Evolutionary conservation across 305 asterid species (phyloP).

Genomic region (Fraxinus sp.): DNA sequence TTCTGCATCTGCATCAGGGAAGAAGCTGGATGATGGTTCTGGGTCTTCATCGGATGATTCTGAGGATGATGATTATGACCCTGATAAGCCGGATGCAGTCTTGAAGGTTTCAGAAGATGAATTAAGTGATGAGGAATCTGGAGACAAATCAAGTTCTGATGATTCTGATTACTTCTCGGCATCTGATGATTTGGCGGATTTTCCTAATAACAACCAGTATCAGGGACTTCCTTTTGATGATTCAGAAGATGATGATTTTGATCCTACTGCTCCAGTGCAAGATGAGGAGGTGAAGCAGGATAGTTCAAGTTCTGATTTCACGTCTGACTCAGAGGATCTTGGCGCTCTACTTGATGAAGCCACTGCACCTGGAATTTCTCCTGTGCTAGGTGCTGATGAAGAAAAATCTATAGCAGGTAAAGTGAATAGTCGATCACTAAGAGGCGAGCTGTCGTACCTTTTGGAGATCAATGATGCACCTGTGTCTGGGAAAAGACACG

Average conservation of each 20-base stretch:
- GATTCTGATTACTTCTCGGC: constrained; percentile 64
- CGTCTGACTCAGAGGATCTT: constrained; percentile 89
- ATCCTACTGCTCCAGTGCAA: constrained; percentile 55
- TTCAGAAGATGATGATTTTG: constrained; percentile 92
- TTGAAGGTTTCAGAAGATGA: constrained; percentile 44
- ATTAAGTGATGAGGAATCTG: constrained; percentile 39
- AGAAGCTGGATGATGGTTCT: constrained; percentile 51
- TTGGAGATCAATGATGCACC: constrained; percentile 47
- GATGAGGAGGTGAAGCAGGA: constrained; percentile 49
- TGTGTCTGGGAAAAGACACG: constrained; percentile 57
- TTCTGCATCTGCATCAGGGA: constrained; percentile 74
- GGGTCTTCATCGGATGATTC: constrained; percentile 75
- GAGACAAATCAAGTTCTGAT: constrained; percentile 51
- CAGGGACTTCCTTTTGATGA: constrained; percentile 81
- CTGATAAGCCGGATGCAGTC: constrained; percentile 53
- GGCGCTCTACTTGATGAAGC: constrained; percentile 52
- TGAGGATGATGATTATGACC: constrained; percentile 84
- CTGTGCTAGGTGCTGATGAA: constrained; percentile 26
- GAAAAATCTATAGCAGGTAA: constrained; percentile 34
- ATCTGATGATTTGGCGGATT: constrained; percentile 41
- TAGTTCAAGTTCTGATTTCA: constrained; percentile 80
- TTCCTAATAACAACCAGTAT: constrained; percentile 35
- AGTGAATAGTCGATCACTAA: constrained; percentile 38
- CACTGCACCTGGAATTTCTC: constrained; percentile 24
- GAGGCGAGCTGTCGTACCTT: constrained; percentile 59